These are phyloP conservation scores for Neurospora terricola DNA, from an alignment of 495 filamentous ascomycete species.

Conservation along the genomic window DNA sequence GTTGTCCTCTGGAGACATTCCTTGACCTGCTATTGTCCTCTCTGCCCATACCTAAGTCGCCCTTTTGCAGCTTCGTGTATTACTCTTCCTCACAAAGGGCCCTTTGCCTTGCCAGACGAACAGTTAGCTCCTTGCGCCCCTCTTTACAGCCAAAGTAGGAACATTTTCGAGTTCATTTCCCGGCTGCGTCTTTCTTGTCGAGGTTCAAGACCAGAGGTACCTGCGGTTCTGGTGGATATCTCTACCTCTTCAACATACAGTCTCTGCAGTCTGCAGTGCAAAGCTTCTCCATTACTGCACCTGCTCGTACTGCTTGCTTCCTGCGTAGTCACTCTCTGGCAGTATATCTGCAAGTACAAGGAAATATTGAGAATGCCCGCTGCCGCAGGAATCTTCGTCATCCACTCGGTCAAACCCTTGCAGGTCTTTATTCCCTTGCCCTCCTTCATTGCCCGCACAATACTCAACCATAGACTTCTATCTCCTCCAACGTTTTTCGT, in stretches of 20 bases:
- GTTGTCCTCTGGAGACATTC: background rate
- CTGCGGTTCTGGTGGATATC: background rate
- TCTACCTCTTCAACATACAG: too few relatives aligned
- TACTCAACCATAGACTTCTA: background rate
- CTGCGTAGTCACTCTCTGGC: background rate
- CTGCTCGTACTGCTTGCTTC: background rate
- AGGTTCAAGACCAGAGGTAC: background rate
- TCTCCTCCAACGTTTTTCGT: background rate
- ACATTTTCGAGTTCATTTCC: background rate
- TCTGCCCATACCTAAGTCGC: background rate
- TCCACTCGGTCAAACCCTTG: background rate
- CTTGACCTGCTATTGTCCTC: background rate
- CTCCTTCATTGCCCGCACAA: background rate
- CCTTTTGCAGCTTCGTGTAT: background rate
- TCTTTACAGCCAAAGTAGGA: background rate
- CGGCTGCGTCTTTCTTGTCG: background rate
- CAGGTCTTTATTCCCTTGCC: background rate
- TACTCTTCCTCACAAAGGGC: background rate
- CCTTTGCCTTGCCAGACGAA: background rate
- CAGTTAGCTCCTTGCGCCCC: rapidly evolving
- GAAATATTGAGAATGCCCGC: background rate
- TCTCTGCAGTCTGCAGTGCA: background rate
- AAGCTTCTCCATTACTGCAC: background rate
- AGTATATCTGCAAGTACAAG: background rate
- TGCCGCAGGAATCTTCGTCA: background rate